Evolutionary conservation across 148 eudicot species (phyloP), one percentile per base, ranked within the genome.

Genomic region (Heliamphora exappendiculata): DNA sequence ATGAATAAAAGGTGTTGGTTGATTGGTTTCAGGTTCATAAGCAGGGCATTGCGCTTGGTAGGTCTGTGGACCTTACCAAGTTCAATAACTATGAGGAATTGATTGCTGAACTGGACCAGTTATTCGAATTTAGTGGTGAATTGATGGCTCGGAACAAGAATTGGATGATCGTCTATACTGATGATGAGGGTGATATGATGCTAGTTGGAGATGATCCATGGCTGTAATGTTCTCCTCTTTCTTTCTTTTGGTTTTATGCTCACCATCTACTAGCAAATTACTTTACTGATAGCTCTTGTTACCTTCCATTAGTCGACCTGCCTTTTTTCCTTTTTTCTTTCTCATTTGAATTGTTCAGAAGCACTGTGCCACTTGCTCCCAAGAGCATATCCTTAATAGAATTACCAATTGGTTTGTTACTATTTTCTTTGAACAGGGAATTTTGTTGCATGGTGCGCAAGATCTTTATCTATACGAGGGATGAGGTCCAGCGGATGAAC

Each of bases 121-220:
- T 94, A 92, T 94, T 94, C 81, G 92, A 90, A 54, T 90, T 94
- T 55, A 78, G 79, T 58, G 96, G 92, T 7, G 94, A 92, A 84
- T 91, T 94, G 67, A 82, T 65, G 89, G 89, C 49, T 78, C 90
- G 33, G 74, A 82, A 17, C n/a, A 91, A 88, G 76, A 90, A 90
- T 83, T 94, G 98, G 98, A 87, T 92, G 75, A 91, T 94, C 60
- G 96, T 94, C 69, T 94, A 88, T 81, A 90, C 97, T 8, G 98
- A 94, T 81, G 87, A 87, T 54, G 98, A 94, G 82, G 91, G 86
- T 78, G 98, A 94, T 81, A 89, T 85, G 89, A 94, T 94, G 98
- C 88, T 94, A 94, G 98, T 94, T 55, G 98, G 98, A 49, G 98
- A 94, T 82, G 98, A 94, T 85, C 98, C 98, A 76, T 94, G 98